A percentile compares a stretch with the other conserved stretches of the same genome.
Conservation (phyloP, 805 yeast genomes). For the Isabelozyma pseudorhagii region DNA sequence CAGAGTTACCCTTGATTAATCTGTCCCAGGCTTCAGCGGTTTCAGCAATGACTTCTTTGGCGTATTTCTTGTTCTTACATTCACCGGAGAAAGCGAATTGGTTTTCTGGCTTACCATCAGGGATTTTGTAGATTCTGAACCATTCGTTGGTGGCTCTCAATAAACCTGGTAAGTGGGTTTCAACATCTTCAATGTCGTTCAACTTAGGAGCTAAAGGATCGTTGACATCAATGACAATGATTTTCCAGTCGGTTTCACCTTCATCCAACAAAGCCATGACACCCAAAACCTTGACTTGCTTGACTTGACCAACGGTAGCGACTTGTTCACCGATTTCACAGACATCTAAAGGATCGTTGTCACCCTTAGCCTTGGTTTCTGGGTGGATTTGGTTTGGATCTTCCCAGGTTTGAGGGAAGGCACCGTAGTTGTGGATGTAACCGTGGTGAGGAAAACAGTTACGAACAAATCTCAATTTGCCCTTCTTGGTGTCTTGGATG, state of each 20-base stretch:
- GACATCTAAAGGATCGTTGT: constrained; percentile 88
- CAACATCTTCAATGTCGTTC: constrained; percentile 66
- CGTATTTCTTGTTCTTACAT: constrained; percentile 54
- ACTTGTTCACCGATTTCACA: constrained; percentile 49
- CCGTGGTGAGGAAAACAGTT: constrained; percentile 99
- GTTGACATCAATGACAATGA: constrained; percentile 63
- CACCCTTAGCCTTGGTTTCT: constrained; percentile 71
- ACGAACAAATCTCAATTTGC: constrained; percentile 91
- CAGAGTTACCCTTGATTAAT: constrained; percentile 44
- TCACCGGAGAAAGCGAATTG: constrained; percentile 72
- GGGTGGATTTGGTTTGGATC: constrained; percentile 60
- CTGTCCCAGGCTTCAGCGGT: constrained; percentile 68
- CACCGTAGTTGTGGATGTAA: constrained; percentile 97
- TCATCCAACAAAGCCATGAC: constrained; percentile 81
- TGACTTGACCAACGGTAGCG: constrained; percentile 49
- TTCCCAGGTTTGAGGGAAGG: constrained; percentile 94
- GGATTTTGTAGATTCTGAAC: constrained; percentile 82
- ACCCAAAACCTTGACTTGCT: constrained; percentile 68
- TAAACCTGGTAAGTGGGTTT: constrained; percentile 65
- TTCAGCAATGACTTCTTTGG: constrained; percentile 58
- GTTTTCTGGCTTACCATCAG: constrained; percentile 77
- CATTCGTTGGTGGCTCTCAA: constrained; percentile 67
- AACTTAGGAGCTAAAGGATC: constrained; percentile 65
- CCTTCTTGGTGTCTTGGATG: constrained; percentile 96
- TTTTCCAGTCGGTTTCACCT: constrained; percentile 97